Conservation (phyloP, 768 basidiomycete species). For the Tricholomella constricta region DNA sequence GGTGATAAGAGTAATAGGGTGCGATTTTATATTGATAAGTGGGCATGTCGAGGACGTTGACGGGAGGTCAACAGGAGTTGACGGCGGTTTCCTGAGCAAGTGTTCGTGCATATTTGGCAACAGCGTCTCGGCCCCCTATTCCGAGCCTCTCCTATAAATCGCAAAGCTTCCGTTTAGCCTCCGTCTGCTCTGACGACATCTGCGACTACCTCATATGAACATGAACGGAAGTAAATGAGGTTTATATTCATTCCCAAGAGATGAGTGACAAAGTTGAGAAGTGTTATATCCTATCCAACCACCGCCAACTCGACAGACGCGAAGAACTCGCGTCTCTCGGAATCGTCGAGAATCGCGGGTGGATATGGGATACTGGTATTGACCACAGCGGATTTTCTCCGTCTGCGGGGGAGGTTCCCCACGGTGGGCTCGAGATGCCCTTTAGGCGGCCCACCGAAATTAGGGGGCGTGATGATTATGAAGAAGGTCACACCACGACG, state of each 20-base stretch:
- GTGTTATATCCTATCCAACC: not conserved
- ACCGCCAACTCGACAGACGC: not conserved
- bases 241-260: not conserved
- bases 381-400: not conserved
- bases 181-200: too few relatives aligned
- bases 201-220: too few relatives aligned
- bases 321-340: not conserved
- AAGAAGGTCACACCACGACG: slow-evolving; percentile 10
- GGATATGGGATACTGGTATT: not conserved
- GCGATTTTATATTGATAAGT: too few relatives aligned
- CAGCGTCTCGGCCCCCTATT: not conserved
- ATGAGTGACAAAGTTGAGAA: not conserved
- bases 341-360: not conserved
- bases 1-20: too few relatives aligned
- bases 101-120: not conserved
- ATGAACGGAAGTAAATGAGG: too few relatives aligned
- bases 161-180: too few relatives aligned
- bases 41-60: too few relatives aligned
- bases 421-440: slow-evolving; percentile 11
- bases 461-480: slow-evolving; percentile 2
- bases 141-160: not conserved
- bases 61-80: too few relatives aligned
- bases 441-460: slow-evolving; percentile 11
- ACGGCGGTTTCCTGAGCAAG: too few relatives aligned
- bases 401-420: slow-evolving; percentile 9